Evolutionary conservation across 2,329 filamentous ascomycete species (phyloP), one percentile per base, ranked within the genome.

Genomic region (Calcarisporium arbuscula): DNA sequence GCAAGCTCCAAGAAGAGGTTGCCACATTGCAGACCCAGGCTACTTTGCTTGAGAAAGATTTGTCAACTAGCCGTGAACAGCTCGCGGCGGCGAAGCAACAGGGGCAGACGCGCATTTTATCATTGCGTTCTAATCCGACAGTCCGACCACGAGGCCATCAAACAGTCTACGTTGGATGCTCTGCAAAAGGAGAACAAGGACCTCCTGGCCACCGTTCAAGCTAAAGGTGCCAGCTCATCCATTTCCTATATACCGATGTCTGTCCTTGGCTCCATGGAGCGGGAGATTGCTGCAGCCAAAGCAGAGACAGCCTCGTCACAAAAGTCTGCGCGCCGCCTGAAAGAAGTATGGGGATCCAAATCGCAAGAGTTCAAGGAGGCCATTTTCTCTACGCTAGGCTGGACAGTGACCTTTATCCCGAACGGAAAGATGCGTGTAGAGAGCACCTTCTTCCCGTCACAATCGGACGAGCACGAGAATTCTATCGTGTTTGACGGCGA

Each of bases 351-450:
- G 84, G 77, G 77, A 0, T 77, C 83, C 46, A 98, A 96, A 58
- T 88, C 85, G 2, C 79, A 84, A 49, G 92, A 98, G 62, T 96
- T 98, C 65, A 86, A 94, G 32, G 88, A 96, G 62, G 87, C 89
- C 20, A 89, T 98, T 39, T 89, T 89, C 43, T 87, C 81, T 15
- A 82, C 95, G 1, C 72, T 98, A 0, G 92, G 92, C 1, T 98
- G 89, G 83, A 90, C 90, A 34, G 78, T 96, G 10, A 88, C 92
- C 20, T 96, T 98, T 57, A 82, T 95, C 56, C 88, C 89, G n/a
- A 95, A 95, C 57, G 92, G 92, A 27, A 90, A 94, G 51, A 94
- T 95, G 62, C 82, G 87, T 20, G 86, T 95, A 16, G 94, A 90
- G 35, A 83, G 75, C 40, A 83, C 90, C 45, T 94, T 90, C 54